Conservation (phyloP, 805 yeast genomes). For the Ogataea pini region DNA sequence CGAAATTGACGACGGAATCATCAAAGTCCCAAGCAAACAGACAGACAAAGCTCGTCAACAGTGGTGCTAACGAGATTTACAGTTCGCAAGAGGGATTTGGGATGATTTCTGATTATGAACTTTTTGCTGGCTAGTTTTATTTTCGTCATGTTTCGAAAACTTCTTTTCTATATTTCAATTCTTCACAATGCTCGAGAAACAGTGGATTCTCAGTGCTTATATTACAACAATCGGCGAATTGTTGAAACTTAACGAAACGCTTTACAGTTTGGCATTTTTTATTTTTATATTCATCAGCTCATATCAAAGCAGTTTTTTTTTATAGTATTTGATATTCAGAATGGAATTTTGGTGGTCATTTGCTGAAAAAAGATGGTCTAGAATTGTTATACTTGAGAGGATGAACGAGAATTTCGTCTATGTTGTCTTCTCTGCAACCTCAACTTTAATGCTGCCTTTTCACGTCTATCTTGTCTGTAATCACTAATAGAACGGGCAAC, state of each 20-base stretch:
- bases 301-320: background rate
- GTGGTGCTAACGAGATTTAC: constrained; percentile 6
- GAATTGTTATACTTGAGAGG: background rate
- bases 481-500: constrained; percentile 12
- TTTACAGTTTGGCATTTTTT: background rate
- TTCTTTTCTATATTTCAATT: background rate
- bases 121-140: constrained; percentile 1
- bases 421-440: background rate
- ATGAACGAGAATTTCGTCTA: background rate
- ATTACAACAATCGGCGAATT: background rate
- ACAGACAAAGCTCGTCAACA: constrained; percentile 2
- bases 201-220: background rate
- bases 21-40: constrained; percentile 1
- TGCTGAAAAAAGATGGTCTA: background rate
- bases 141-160: background rate
- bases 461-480: constrained; percentile 6
- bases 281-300: background rate
- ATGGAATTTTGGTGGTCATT: background rate
- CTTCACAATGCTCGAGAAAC: background rate
- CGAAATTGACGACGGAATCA: background rate
- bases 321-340: background rate
- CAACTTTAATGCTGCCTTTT: background rate
- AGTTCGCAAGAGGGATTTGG: background rate
- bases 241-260: background rate
- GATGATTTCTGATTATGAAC: background rate